Percentiles rank a stretch among this genome's conserved stretches.
Evolutionary conservation across 2,329 filamentous ascomycete species (phyloP).

Genomic region (Aspergillus tanneri): DNA sequence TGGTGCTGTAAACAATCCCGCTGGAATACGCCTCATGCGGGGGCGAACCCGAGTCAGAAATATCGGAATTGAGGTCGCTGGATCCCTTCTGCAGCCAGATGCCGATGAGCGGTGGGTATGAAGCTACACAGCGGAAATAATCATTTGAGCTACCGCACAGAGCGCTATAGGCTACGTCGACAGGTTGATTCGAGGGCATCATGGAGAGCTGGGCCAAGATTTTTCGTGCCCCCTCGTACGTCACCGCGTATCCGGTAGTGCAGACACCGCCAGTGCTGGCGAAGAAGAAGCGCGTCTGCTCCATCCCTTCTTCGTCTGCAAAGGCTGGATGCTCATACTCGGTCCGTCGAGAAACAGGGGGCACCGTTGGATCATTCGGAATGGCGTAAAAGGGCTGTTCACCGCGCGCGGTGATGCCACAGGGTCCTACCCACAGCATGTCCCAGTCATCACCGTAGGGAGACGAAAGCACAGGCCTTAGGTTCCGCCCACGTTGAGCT

Average conservation of each 20-base stretch:
- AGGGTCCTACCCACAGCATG: conserved; percentile 3
- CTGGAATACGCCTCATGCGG: conserved; percentile 2
- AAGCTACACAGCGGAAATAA: neutral
- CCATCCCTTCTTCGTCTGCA: neutral
- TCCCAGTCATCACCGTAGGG: conserved; percentile 5
- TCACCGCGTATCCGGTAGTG: neutral
- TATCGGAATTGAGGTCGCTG: neutral
- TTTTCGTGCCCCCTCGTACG: neutral
- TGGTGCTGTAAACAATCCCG: neutral
- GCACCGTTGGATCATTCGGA: neutral
- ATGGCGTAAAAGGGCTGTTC: neutral
- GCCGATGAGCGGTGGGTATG: neutral
- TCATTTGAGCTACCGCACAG: neutral
- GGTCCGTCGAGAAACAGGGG: neutral
- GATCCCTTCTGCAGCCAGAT: neutral
- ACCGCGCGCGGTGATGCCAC: neutral
- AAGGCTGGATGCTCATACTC: neutral
- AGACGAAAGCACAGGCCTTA: neutral
- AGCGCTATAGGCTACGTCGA: neutral
- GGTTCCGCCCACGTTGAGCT: neutral
- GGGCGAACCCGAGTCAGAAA: neutral
- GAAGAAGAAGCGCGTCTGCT: neutral
- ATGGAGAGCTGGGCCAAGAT: neutral
- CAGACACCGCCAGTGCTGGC: neutral
- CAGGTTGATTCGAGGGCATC: neutral